Base-by-base conservation (phyloP, 768 basidiomycete genomes). In the Termitomyces sp. region DNA sequence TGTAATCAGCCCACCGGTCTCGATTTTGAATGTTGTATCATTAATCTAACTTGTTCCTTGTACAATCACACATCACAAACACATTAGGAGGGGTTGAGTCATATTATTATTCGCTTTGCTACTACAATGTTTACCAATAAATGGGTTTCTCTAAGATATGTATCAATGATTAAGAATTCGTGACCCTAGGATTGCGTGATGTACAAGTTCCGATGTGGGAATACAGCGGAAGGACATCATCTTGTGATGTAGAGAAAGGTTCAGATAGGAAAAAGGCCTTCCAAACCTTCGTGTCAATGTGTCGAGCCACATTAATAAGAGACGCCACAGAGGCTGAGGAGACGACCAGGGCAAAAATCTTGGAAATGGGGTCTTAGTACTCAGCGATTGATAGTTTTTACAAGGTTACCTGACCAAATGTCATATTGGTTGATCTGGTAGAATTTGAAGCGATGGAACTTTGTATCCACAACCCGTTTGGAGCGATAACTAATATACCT, bases 1-100 rank as follows among this genome's bases (percentile, higher is more conserved):
- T 76, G 54, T 74, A 55, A 63, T n/a, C 13, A 18, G 12, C 16
- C 20, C 35, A n/a, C 7, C 12, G 43, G 32, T 12, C 36, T 56
- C 5, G 16, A 36, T 46, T 16, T 12, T 26, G 4, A 47, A 44
- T 47, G 33, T 26, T 56, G 35, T 47, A 44, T 46, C 23, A 30
- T 16, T 35, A 14, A 55, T 46, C 55, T 47, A 35, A n/a, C 33
- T 13, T 47, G 14, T 47, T 23, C 44, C 32, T 36, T 56, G 53
- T 54, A 54, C 53, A 43, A 54, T 53, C 10, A 28, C 52, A 28
- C 16, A 52, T 52, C 33, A 38, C 50, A 52, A 18, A 16, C 10
- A 40, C 26, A 38, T 40, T 16, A 23, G n/a, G 33, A 35, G 20
- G 20, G 8, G 13, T 50, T 38, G 23, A 38, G 23, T 51, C 33